Base-by-base conservation (phyloP, 2,329 filamentous ascomycete genomes). In the Mollisia scopiformis region DNA sequence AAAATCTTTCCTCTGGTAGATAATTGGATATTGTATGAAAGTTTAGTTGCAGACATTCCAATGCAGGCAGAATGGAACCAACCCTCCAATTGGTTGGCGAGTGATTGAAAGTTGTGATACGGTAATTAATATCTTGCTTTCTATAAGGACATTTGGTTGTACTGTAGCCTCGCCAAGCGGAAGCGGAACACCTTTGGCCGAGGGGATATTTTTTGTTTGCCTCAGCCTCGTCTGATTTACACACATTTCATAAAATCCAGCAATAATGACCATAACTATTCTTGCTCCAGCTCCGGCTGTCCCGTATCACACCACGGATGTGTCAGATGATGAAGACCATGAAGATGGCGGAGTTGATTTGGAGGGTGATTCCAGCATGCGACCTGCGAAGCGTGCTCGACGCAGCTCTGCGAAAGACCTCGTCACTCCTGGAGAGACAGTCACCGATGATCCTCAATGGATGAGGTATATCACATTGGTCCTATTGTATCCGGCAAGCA, bases 371-470 rank as follows among this genome's bases (percentile, higher is more conserved):
- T 35, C 80, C 54, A 71, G 78, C 55, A 83, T 82, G 79, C 72
- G 75, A 49, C 75, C 75, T 14, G 61, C 74, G 43, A 80, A 80
- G 69, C 75, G 77, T 57, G 73, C 75, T 33, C 70, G 74, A 53
- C 71, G 71, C 53, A 68, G 67, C 56, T 71, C 69, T 57, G 70
- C 61, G 16, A 63, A 77, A 70, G 78, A 83, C 35, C 89, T 97
- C 67, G 89, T 97, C 68, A 97, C 93, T 0, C 94, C 94, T 0
- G 95, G 94, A 71, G 91, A 96, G 74, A 79, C 90, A 62, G 91
- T 98, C 69, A 97, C 94, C 11, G 85, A 88, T 66, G 93, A 97
- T 76, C 84, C 92, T n/a, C 93, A 97, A 81, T 98, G 92, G 92
- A 98, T 98, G 94, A 87, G 87, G 85, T 87, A 77, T 79, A 66